A percentile compares a stretch with the other conserved stretches of the same genome.
Evolutionary conservation across 2,329 filamentous ascomycete species (phyloP).

Genomic region (Sphaerostilbella broomeana): DNA sequence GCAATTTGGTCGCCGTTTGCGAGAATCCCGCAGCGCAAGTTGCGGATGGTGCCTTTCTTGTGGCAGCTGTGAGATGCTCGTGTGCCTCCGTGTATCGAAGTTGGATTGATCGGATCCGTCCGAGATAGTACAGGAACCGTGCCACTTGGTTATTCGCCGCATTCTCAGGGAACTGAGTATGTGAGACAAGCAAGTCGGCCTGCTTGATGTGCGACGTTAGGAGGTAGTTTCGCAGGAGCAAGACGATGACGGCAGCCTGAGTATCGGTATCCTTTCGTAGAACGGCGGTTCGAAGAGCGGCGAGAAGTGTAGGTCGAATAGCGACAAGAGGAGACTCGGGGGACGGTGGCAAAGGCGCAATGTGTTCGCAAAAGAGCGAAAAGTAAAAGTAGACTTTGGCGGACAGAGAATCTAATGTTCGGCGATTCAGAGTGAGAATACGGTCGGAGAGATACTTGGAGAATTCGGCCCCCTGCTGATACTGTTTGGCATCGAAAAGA

Average conservation of each 20-base stretch:
- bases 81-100: slow-evolving; percentile 95
- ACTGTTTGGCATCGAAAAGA: slow-evolving; percentile 78
- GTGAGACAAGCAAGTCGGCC: slow-evolving; percentile 89
- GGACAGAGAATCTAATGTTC: slow-evolving; percentile 87
- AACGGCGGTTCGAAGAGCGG: slow-evolving; percentile 88
- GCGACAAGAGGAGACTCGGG: slow-evolving; percentile 80
- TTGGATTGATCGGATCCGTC: slow-evolving; percentile 92
- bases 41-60: slow-evolving; percentile 88
- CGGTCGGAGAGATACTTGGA: slow-evolving; percentile 77
- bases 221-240: slow-evolving; percentile 92
- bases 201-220: slow-evolving; percentile 94
- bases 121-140: slow-evolving; percentile 93
- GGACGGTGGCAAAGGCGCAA: slow-evolving; percentile 80
- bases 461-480: slow-evolving; percentile 74
- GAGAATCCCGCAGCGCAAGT: slow-evolving; percentile 88
- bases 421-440: slow-evolving; percentile 82
- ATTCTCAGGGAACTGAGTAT: slow-evolving; percentile 89
- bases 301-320: slow-evolving; percentile 78
- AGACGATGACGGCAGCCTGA: slow-evolving; percentile 91
- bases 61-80: slow-evolving; percentile 86
- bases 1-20: slow-evolving; percentile 91
- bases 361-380: slow-evolving; percentile 88
- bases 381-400: slow-evolving; percentile 98
- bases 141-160: slow-evolving; percentile 98
- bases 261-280: slow-evolving; percentile 94